Evolutionary conservation across 345 rosid species (phyloP).

Genomic region (Ricinus communis): DNA sequence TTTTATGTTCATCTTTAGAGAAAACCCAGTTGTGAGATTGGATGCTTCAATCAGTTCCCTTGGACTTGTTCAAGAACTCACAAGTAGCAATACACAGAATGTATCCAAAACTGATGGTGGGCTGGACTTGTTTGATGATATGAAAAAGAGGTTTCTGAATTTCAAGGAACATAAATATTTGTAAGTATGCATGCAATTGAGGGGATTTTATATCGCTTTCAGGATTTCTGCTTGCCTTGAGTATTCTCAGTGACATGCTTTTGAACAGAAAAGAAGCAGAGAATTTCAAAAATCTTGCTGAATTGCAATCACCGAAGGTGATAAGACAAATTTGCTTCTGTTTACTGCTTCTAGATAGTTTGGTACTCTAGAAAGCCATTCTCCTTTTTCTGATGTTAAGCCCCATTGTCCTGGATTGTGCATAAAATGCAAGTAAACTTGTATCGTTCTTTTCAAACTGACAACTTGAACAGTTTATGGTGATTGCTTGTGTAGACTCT

Average conservation of each 20-base stretch:
- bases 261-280: slow-evolving; percentile 20
- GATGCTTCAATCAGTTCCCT: slow-evolving; percentile 20
- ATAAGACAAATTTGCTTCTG: neutral
- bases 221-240: neutral
- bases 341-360: neutral
- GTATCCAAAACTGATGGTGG: slow-evolving; percentile 15
- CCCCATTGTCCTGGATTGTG: too few species aligned
- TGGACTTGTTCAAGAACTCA: slow-evolving; percentile 19
- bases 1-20: neutral
- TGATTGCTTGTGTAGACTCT: slow-evolving; percentile 38
- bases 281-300: slow-evolving; percentile 25
- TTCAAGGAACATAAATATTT: slow-evolving; percentile 56
- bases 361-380: too few species aligned
- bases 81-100: slow-evolving; percentile 15
- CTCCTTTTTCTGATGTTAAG: too few species aligned
- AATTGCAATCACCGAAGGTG: slow-evolving; percentile 32
- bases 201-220: neutral
- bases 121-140: slow-evolving; percentile 35
- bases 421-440: neutral
- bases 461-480: slow-evolving; percentile 36
- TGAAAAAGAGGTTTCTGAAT: slow-evolving; percentile 54
- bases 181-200: too few species aligned
- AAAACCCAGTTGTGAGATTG: slow-evolving; percentile 8
- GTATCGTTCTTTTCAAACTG: slow-evolving; percentile 15
- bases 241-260: neutral